These are phyloP conservation scores for Lactarius quietus DNA, from an alignment of 768 basidiomycete species.

Conservation along the genomic window DNA sequence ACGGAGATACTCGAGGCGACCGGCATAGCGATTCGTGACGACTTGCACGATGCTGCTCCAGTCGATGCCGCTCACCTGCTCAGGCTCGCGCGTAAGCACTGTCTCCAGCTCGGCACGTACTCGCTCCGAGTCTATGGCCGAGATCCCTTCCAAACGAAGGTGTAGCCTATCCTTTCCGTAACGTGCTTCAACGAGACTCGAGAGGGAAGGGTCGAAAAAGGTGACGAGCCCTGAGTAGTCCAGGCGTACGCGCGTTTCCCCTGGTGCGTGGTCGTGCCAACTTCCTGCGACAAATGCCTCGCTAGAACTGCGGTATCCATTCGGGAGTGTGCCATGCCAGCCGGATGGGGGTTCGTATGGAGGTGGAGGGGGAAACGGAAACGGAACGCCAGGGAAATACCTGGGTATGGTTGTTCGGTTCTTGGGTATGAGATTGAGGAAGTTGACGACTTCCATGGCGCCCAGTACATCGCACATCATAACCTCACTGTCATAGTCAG, in stretches of 20 bases:
- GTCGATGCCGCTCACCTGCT: constrained; percentile 36
- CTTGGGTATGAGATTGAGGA: constrained; percentile 10
- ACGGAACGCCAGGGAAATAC: background rate
- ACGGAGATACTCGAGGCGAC: constrained; percentile 40
- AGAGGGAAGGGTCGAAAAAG: constrained; percentile 41
- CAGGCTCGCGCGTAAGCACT: constrained; percentile 26
- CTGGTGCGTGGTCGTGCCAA: constrained; percentile 43
- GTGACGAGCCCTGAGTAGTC: constrained; percentile 43
- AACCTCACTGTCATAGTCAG: constrained; percentile 6
- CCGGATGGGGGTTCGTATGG: constrained; percentile 16
- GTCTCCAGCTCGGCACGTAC: constrained; percentile 28
- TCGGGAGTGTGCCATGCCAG: constrained; percentile 20
- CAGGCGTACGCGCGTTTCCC: constrained; percentile 42
- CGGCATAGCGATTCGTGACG: constrained; percentile 41
- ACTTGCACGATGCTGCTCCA: constrained; percentile 40
- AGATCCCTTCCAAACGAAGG: constrained; percentile 38
- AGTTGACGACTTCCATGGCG: constrained; percentile 18
- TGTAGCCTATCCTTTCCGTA: constrained; percentile 34
- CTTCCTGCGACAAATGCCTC: constrained; percentile 36
- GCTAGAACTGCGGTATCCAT: constrained; percentile 2
- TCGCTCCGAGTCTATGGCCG: constrained; percentile 28
- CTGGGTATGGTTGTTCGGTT: background rate
- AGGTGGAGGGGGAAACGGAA: background rate
- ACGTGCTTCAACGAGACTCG: constrained; percentile 36
- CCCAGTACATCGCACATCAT: constrained; percentile 5